These are phyloP conservation scores for Sporothrix luriei DNA, from an alignment of 2,329 filamentous ascomycete genomes.

Conservation along the genomic window DNA sequence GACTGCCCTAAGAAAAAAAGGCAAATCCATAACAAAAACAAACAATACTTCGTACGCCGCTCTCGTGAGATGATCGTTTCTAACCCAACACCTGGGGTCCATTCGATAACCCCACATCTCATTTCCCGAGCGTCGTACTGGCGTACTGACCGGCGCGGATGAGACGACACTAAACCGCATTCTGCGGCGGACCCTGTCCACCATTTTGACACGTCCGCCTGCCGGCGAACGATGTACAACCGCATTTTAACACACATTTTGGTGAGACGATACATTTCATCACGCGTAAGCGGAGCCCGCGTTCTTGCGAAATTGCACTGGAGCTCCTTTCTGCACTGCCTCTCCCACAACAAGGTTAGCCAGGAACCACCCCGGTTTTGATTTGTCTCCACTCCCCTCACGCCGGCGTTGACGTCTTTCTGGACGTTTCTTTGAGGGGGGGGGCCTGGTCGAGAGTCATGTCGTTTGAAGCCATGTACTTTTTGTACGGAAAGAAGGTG, in stretches of 20 bases:
- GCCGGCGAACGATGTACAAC: neutral
- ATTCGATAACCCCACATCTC: constrained; percentile 22
- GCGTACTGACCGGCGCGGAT: neutral
- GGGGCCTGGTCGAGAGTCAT: neutral
- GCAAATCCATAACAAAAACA: constrained; percentile 7
- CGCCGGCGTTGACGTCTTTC: neutral
- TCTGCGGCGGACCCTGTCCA: neutral
- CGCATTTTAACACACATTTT: neutral
- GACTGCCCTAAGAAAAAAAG: neutral
- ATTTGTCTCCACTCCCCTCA: neutral
- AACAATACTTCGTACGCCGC: neutral
- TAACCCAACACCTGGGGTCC: neutral
- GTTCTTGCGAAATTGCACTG: constrained; percentile 27
- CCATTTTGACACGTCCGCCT: neutral
- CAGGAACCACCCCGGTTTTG: constrained; percentile 2
- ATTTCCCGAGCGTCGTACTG: constrained; percentile 27
- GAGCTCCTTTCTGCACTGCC: constrained; percentile 16
- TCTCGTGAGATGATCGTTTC: constrained; percentile 1
- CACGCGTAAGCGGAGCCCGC: neutral
- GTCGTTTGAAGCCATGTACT: neutral
- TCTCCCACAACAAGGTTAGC: constrained; percentile 9
- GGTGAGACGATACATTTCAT: neutral
- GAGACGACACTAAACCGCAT: constrained; percentile 19
- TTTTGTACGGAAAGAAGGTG: neutral
- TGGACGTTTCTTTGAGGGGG: neutral